Evolutionary conservation across 1,284 basidiomycete species (phyloP).

Genomic region (Phylloporus gajari): DNA sequence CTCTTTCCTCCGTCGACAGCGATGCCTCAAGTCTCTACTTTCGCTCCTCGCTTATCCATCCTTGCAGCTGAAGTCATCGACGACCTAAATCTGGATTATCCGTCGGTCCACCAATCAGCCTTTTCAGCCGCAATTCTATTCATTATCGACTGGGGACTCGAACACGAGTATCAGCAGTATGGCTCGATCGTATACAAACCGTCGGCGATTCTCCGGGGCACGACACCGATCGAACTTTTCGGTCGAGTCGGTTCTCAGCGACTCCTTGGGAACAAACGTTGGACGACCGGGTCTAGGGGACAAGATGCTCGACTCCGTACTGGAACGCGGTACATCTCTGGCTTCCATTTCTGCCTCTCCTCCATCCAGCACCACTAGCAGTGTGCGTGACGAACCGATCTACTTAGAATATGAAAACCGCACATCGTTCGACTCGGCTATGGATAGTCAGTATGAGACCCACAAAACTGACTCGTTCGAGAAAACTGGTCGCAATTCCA

Average conservation of each 20-base stretch:
- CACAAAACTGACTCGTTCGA: slow-evolving; percentile 69
- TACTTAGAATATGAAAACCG: slow-evolving; percentile 43
- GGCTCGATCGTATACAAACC: slow-evolving; percentile 61
- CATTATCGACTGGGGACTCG: slow-evolving; percentile 63
- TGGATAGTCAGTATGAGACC: slow-evolving; percentile 54
- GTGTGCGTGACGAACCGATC: slow-evolving; percentile 18
- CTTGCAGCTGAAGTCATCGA: slow-evolving; percentile 56
- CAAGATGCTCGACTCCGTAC: slow-evolving; percentile 84
- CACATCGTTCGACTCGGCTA: slow-evolving; percentile 68
- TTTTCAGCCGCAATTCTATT: slow-evolving; percentile 72
- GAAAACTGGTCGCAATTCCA: slow-evolving; percentile 63
- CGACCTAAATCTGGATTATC: slow-evolving; percentile 62
- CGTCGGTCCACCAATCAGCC: slow-evolving; percentile 71
- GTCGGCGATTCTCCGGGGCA: slow-evolving; percentile 70
- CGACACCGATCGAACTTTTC: slow-evolving; percentile 70
- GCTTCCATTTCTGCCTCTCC: slow-evolving; percentile 74
- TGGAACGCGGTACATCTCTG: slow-evolving; percentile 68
- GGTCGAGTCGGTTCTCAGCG: slow-evolving; percentile 72
- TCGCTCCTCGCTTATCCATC: slow-evolving; percentile 48
- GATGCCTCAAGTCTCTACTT: slow-evolving; percentile 82
- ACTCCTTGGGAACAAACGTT: slow-evolving; percentile 66
- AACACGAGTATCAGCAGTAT: slow-evolving; percentile 64
- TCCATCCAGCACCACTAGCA: slow-evolving; percentile 49
- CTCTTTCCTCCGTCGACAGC: slow-evolving; percentile 76
- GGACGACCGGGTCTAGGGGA: slow-evolving; percentile 84